phyloP scores from a whole-genome alignment of 345 rosid species.

The Bruguiera sexangula region DNA sequence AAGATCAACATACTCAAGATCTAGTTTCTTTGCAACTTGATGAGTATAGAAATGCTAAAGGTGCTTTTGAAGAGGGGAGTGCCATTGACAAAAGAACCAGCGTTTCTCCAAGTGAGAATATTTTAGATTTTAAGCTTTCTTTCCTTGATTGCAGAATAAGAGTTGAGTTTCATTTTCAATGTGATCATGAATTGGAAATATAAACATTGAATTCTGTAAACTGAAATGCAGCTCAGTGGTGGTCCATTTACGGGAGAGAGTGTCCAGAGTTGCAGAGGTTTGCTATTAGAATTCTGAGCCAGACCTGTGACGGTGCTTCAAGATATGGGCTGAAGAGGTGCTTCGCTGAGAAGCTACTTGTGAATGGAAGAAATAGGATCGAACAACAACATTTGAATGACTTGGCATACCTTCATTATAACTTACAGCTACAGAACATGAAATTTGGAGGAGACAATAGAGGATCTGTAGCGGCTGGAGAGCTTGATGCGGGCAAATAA shows the following conservation, averaged over 20 bases:
- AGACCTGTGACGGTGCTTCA: slow-evolving; percentile 54
- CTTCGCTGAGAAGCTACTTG: slow-evolving; percentile 44
- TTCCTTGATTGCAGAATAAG: not conserved
- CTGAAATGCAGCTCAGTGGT: slow-evolving; percentile 47
- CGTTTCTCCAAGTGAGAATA: slow-evolving; percentile 43
- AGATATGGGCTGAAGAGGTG: slow-evolving; percentile 44
- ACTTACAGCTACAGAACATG: slow-evolving; percentile 39
- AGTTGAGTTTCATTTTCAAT: not conserved
- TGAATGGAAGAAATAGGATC: slow-evolving; percentile 14
- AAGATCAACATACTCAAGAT: slow-evolving; percentile 26
- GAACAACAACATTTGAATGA: slow-evolving; percentile 32
- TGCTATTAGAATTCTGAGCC: slow-evolving; percentile 45
- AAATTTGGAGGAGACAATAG: slow-evolving; percentile 10
- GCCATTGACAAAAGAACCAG: slow-evolving; percentile 29
- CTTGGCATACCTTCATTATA: slow-evolving; percentile 42
- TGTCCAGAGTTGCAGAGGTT: slow-evolving; percentile 52
- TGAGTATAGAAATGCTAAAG: slow-evolving; percentile 35
- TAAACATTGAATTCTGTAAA: not conserved
- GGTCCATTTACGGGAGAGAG: slow-evolving; percentile 43
- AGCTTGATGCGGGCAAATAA: not conserved
- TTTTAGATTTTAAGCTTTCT: not conserved
- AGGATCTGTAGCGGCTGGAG: slow-evolving; percentile 7
- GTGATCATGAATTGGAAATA: not conserved
- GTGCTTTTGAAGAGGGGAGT: slow-evolving; percentile 44
- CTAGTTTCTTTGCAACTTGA: slow-evolving; percentile 40